Conservation (phyloP, 352 stramenopile species). For the Thraustochytrium sp. region DNA sequence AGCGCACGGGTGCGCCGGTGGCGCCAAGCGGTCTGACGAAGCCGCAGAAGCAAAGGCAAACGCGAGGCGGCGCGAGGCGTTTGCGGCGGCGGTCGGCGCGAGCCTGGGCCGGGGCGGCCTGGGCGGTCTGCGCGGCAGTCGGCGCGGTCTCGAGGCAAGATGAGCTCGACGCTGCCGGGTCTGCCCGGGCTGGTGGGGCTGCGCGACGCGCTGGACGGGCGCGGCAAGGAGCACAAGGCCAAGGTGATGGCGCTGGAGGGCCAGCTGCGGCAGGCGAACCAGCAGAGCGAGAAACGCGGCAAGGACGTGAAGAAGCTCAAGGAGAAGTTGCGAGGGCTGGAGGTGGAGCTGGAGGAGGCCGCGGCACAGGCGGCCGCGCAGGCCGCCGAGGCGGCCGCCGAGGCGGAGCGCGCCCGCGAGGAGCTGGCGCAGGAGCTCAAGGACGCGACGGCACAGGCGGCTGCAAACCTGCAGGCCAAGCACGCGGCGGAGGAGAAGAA, state of each 20-base stretch:
- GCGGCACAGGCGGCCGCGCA: background rate
- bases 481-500: constrained; percentile 35
- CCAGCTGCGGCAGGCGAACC: background rate
- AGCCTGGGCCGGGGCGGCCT: too few species aligned
- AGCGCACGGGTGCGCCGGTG: too few species aligned
- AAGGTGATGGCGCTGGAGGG: background rate
- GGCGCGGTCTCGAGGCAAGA: too few species aligned
- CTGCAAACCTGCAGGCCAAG: background rate
- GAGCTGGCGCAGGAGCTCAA: background rate
- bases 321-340: background rate
- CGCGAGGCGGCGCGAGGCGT: too few species aligned
- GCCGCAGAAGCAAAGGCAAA: too few species aligned
- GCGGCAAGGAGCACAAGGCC: background rate
- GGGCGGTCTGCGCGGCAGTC: too few species aligned
- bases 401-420: background rate
- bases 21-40: too few species aligned
- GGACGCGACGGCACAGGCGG: background rate
- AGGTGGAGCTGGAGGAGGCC: background rate
- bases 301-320: background rate
- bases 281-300: background rate
- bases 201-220: background rate
- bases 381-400: background rate
- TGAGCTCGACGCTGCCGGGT: too few species aligned
- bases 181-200: background rate
- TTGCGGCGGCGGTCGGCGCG: too few species aligned